phyloP scores from a whole-genome alignment of 192 early-diverging fungal genomes.

The Mortierella claussenii region DNA sequence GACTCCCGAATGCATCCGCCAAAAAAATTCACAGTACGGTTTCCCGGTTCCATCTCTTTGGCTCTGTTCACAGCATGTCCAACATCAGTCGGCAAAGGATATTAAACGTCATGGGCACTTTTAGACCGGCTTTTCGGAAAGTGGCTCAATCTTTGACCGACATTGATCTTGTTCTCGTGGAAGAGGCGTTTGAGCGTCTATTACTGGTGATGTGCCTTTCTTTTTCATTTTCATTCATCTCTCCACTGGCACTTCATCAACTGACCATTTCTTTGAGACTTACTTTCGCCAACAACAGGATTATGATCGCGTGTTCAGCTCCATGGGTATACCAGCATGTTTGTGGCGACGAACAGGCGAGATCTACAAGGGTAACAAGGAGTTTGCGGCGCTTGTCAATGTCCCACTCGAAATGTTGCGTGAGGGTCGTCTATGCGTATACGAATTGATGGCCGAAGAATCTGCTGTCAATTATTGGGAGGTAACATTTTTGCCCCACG shows the following conservation, averaged over 20 bases:
- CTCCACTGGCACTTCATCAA: neutral
- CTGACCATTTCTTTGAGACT: no score
- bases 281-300: slow-evolving; percentile 61
- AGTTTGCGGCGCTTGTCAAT: slow-evolving; percentile 90
- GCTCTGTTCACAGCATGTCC: no score
- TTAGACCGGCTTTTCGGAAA: slow-evolving; percentile 87
- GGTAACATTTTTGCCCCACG: slow-evolving; percentile 40
- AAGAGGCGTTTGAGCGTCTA: slow-evolving; percentile 95
- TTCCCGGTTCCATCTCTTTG: no score
- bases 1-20: no score
- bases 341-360: slow-evolving; percentile 98
- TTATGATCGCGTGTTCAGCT: slow-evolving; percentile 94
- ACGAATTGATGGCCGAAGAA: slow-evolving; percentile 88
- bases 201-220: slow-evolving; percentile 66
- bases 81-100: slow-evolving; percentile 79
- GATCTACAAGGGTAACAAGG: slow-evolving; percentile 95
- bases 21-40: no score
- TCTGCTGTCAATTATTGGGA: slow-evolving; percentile 98
- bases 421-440: slow-evolving; percentile 69
- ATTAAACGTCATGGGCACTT: slow-evolving; percentile 86
- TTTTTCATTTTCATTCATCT: neutral
- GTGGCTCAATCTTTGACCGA: slow-evolving; percentile 92
- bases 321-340: slow-evolving; percentile 94
- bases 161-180: slow-evolving; percentile 93
- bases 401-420: slow-evolving; percentile 84